These are phyloP conservation scores for Diplocarpon rosae DNA, from an alignment of 2,329 filamentous ascomycete genomes.

Conservation along the genomic window DNA sequence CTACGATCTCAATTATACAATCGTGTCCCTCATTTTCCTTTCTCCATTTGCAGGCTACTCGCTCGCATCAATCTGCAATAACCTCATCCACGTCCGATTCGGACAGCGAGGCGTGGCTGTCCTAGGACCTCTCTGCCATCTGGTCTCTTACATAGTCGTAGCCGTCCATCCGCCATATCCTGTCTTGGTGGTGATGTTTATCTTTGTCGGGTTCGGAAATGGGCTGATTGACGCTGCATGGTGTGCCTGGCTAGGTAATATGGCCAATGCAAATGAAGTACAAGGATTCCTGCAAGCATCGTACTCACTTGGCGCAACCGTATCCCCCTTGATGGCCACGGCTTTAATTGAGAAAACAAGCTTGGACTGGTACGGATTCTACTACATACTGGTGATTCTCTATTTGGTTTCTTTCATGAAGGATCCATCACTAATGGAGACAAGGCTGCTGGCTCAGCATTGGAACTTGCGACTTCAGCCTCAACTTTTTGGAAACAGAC, in stretches of 20 bases:
- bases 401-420: not conserved
- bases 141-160: conserved; percentile 54
- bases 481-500: conserved; percentile 54
- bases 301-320: conserved; percentile 60
- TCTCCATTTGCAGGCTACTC: conserved; percentile 57
- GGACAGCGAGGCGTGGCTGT: conserved; percentile 65
- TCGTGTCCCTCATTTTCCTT: conserved; percentile 57
- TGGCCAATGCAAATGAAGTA: conserved; percentile 57
- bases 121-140: conserved; percentile 49
- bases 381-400: conserved; percentile 59
- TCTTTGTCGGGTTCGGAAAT: conserved; percentile 60
- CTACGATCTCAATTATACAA: conserved; percentile 49
- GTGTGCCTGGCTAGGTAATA: conserved; percentile 55
- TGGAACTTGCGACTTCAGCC: conserved; percentile 43
- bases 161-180: conserved; percentile 59
- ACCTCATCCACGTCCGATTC: conserved; percentile 41
- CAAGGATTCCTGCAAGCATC: conserved; percentile 61
- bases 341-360: conserved; percentile 53
- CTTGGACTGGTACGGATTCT: conserved; percentile 62
- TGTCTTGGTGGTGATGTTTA: conserved; percentile 51
- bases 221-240: conserved; percentile 53
- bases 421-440: not conserved
- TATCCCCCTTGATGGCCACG: conserved; percentile 61
- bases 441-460: conserved; percentile 36
- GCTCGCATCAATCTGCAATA: conserved; percentile 52